Evolutionary conservation across 176 grass and related monocot species (phyloP).

Genomic region (Oryza glumipatula): DNA sequence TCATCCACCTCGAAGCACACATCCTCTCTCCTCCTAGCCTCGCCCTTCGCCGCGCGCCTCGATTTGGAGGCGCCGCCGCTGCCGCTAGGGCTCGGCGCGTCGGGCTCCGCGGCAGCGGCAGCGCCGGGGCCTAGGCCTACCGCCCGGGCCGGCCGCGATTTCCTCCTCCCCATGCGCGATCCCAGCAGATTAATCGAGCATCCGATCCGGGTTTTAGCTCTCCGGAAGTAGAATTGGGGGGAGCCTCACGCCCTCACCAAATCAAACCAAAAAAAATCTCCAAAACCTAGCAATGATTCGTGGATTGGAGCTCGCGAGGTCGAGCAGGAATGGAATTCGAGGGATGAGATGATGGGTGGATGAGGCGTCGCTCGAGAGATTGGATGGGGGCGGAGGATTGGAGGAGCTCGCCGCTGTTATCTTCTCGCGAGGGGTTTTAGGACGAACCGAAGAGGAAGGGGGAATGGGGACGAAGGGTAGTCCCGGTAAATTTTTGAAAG

Average conservation of each 20-base stretch:
- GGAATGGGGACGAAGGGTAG: not conserved
- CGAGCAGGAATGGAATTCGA: not conserved
- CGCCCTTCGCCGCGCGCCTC: conserved; percentile 46
- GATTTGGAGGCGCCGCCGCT: conserved; percentile 25
- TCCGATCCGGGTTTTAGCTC: conserved; percentile 18
- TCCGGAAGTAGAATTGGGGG: conserved; percentile 20
- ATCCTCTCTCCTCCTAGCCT: conserved; percentile 40
- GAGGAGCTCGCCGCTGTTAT: not conserved
- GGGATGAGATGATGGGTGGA: not conserved
- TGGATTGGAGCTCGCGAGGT: not conserved
- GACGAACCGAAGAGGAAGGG: not conserved
- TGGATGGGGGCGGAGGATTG: not conserved
- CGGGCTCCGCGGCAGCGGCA: conserved; percentile 18
- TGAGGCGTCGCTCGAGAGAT: not conserved
- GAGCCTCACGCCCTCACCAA: not conserved
- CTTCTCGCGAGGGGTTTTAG: not conserved
- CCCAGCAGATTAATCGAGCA: conserved; percentile 1
- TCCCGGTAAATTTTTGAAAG: not conserved
- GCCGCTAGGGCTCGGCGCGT: conserved; percentile 41
- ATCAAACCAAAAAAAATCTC: not conserved
- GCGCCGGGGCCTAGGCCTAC: conserved; percentile 6
- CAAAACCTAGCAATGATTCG: not conserved
- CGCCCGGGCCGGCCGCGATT: conserved; percentile 61
- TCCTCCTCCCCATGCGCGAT: conserved; percentile 72
- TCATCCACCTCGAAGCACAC: conserved; percentile 63